These are phyloP conservation scores for Penicillium sp. DNA, from an alignment of 2,329 filamentous ascomycete genomes.

Conservation along the genomic window DNA sequence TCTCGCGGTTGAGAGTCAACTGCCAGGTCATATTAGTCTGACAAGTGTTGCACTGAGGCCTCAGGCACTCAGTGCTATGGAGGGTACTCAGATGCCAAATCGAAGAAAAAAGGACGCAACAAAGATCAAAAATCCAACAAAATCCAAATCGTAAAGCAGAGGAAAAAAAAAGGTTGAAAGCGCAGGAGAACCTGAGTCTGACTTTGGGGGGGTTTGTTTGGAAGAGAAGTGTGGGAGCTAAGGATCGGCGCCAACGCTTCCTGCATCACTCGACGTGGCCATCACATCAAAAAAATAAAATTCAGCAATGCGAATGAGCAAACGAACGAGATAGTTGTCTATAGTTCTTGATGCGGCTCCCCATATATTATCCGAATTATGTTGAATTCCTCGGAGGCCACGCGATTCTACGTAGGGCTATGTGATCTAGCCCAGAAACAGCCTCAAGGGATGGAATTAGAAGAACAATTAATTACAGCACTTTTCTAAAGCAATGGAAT, in stretches of 20 bases:
- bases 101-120: background rate
- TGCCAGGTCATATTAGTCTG: slow-evolving; percentile 32
- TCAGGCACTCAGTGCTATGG: slow-evolving; percentile 31
- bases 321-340: background rate
- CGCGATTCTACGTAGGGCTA: slow-evolving; percentile 10
- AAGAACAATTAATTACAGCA: background rate
- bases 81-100: slow-evolving; percentile 10
- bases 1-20: slow-evolving; percentile 16
- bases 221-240: slow-evolving; percentile 24
- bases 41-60: slow-evolving; percentile 33
- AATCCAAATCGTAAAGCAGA: slow-evolving; percentile 3
- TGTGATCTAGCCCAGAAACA: slow-evolving; percentile 4
- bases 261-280: slow-evolving; percentile 26
- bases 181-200: slow-evolving; percentile 13
- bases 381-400: slow-evolving; percentile 15
- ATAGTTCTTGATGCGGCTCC: background rate
- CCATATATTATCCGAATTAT: slow-evolving; percentile 2
- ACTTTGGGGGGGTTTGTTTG: slow-evolving; percentile 21
- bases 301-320: background rate
- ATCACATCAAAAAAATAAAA: slow-evolving; percentile 13
- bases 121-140: background rate
- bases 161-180: slow-evolving; percentile 6
- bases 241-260: slow-evolving; percentile 23
- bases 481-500: background rate
- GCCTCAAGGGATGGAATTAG: background rate